Base-by-base conservation (phyloP, 2,329 filamentous ascomycete genomes). In the Arthrobotrys sphaeroides region DNA sequence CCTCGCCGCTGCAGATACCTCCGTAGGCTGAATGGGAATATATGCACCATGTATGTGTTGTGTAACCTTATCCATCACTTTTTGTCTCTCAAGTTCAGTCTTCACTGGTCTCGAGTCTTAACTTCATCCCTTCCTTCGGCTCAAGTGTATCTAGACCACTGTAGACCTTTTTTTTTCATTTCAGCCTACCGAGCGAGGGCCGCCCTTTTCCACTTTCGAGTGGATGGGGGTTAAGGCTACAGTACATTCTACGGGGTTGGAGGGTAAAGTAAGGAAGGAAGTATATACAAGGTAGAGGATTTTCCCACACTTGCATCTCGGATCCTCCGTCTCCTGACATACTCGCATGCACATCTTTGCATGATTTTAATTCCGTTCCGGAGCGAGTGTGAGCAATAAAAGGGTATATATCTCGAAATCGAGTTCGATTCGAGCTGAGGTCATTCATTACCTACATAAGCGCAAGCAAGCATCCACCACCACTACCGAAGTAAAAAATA, bases 41-140 rank as follows among this genome's bases (percentile, higher is more conserved):
- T 45, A 62, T 70, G 67, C 67, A 72, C 47, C 47, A 40, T 64
- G 55, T 55, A 55, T 75, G 72, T 69, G 72, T 69, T 75, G 72
- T 75, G 72, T 75, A 75, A 75, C 70, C 55, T 24, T 59, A 49
- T 69, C 57, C 47, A 49, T 75, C 57, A 69, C 64, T 64, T 64
- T 64, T 59, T 60, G 22, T 33, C 9, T 45, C 24, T 31, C 38
- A 3, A 1, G 13, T 7, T 28, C 22, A 31, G 33, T 16, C 31
- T 10, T 12, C 18, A n/a, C n/a, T n/a, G n/a, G 43, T 24, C 24
- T 18, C 16, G 16, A 49, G 4, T 12, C 9, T 4, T 49, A n/a
- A n/a, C n/a, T n/a, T n/a, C n/a, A n/a, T 49, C 22, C 45, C 22
- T 28, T 47, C 16, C 45, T 16, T 31, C 10, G 10, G 18, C 16